These are phyloP conservation scores for Physaria fendleri DNA, from an alignment of 345 rosid species.

Conservation along the genomic window DNA sequence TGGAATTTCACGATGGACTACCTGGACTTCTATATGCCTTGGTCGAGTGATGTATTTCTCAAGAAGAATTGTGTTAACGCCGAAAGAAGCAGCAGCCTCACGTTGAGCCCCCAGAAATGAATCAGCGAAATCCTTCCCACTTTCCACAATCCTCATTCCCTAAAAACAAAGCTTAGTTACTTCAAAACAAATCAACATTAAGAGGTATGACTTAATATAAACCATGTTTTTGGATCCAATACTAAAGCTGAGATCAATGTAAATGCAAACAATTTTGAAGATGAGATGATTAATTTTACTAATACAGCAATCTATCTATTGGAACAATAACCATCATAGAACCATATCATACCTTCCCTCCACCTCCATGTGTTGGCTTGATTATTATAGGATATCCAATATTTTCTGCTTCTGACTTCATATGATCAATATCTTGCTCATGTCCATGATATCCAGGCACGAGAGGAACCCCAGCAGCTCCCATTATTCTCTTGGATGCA, in stretches of 20 bases:
- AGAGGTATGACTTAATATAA: not conserved
- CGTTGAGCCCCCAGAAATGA: conserved; percentile 94
- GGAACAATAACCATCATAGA: not conserved
- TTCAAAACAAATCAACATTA: conserved; percentile 5
- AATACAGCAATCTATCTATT: not conserved
- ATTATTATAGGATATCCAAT: conserved; percentile 86
- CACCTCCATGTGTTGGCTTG: conserved; percentile 95
- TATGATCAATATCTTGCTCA: conserved; percentile 73
- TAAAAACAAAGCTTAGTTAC: conserved; percentile 30
- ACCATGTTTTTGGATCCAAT: not conserved
- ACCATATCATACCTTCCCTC: conserved; percentile 63
- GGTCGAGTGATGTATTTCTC: conserved; percentile 92
- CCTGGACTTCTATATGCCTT: conserved; percentile 97
- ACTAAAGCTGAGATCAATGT: not conserved
- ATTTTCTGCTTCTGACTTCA: conserved; percentile 82
- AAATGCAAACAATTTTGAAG: conserved; percentile 7
- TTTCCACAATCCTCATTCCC: conserved; percentile 93
- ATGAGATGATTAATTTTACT: not conserved
- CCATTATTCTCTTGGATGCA: conserved; percentile 97
- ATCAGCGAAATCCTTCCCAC: conserved; percentile 56
- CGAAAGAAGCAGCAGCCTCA: conserved; percentile 95
- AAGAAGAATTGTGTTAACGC: conserved; percentile 72
- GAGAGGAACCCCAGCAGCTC: conserved; percentile 91
- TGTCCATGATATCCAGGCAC: conserved; percentile 93
- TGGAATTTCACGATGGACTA: conserved; percentile 15